These are phyloP conservation scores for Antitrichia curtipendula DNA, from an alignment of 225 moss, liverwort and hornwort genomes.

Conservation along the genomic window DNA sequence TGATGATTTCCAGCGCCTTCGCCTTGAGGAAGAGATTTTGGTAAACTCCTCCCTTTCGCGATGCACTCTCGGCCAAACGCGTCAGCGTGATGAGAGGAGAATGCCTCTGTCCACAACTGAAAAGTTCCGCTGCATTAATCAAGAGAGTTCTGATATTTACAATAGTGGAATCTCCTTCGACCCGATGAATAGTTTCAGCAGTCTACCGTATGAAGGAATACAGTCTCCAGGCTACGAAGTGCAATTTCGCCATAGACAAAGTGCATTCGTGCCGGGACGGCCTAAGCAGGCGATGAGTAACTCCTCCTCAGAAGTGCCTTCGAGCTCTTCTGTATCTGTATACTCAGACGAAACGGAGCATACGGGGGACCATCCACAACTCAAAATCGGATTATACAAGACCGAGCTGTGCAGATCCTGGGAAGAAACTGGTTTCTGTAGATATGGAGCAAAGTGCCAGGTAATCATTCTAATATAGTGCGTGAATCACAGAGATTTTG, in stretches of 20 bases:
- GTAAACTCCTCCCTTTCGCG: neutral
- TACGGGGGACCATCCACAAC: constrained; percentile 11
- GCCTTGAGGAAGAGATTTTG: neutral
- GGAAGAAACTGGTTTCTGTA: constrained; percentile 51
- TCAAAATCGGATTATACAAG: constrained; percentile 44
- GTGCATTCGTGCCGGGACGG: constrained; percentile 3
- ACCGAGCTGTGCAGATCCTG: constrained; percentile 58
- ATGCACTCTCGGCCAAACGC: neutral
- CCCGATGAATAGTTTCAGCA: neutral
- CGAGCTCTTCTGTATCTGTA: constrained; percentile 23
- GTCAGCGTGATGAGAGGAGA: neutral
- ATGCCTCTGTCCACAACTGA: neutral
- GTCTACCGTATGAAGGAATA: neutral
- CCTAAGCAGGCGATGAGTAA: neutral
- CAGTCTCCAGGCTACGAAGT: neutral
- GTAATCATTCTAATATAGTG: neutral
- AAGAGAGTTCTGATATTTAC: neutral
- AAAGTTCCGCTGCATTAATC: neutral
- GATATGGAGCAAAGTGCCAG: constrained; percentile 50
- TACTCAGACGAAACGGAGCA: constrained; percentile 35
- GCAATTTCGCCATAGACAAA: constrained; percentile 6
- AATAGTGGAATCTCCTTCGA: neutral
- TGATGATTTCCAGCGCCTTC: neutral
- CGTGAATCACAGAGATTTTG: neutral
- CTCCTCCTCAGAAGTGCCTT: constrained; percentile 6